A percentile compares a stretch with the other conserved stretches of the same genome.
Conservation (phyloP, 164 flowering plant species). For the Aristolochia californica region DNA sequence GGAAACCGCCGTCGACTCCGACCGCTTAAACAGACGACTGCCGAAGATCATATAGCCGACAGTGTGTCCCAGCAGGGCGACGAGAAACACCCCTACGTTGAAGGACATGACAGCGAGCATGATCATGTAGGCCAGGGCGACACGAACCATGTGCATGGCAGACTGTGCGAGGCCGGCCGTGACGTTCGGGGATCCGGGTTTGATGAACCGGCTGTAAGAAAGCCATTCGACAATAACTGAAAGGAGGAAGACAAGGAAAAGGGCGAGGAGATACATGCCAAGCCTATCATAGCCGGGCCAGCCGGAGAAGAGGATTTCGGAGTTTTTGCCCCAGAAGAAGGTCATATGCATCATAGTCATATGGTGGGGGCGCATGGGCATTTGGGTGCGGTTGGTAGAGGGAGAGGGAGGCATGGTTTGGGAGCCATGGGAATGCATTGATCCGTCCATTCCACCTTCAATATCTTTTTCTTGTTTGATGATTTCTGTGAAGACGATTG, state of each 20-base stretch:
- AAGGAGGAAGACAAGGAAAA: slow-evolving; percentile 18
- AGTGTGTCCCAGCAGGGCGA: slow-evolving; percentile 25
- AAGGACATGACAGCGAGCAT: slow-evolving; percentile 43
- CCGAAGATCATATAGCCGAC: slow-evolving; percentile 23
- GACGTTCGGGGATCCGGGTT: neutral
- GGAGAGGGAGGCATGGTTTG: no score
- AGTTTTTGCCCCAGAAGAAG: slow-evolving; percentile 37
- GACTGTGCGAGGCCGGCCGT: slow-evolving; percentile 16
- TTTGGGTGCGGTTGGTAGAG: no score
- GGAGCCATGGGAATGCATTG: no score
- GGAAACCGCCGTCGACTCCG: no score
- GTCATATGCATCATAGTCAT: slow-evolving; percentile 21
- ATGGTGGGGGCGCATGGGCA: neutral
- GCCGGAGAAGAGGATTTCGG: slow-evolving; percentile 23
- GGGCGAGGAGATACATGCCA: slow-evolving; percentile 26
- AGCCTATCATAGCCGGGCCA: slow-evolving; percentile 27
- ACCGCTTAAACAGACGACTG: slow-evolving; percentile 2
- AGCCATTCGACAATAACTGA: slow-evolving; percentile 26
- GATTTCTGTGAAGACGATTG: no score
- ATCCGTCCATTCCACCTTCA: no score
- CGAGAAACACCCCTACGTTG: slow-evolving; percentile 25
- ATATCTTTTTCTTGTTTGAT: no score
- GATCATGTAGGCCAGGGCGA: slow-evolving; percentile 32
- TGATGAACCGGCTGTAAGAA: slow-evolving; percentile 11
- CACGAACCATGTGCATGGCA: slow-evolving; percentile 18